Evolutionary conservation across 768 basidiomycete species (phyloP), one percentile per base, ranked within the genome.

Genomic region (Glaciozyma martinii): DNA sequence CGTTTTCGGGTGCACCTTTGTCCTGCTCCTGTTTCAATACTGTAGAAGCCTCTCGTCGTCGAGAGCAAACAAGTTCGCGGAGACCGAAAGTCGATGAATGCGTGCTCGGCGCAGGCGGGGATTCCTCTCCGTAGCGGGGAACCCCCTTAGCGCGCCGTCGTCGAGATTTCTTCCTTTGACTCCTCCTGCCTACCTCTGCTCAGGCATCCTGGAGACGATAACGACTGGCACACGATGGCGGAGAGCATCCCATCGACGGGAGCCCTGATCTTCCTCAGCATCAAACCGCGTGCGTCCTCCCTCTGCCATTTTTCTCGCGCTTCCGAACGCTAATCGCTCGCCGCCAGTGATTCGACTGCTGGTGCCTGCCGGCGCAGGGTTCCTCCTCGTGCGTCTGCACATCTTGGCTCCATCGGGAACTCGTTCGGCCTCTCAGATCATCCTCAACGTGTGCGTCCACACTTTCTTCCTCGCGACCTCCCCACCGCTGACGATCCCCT

Each of bases 351-450:
- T 30, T n/a, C 52, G 52, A 21, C n/a, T 47, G 21, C n/a, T 47
- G 27, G 16, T 53, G 19, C 50, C 59, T 19, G 56, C 44, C 1
- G 65, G 30, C 18, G 21, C 58, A 7, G 68, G 65, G 7, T 70
- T 70, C 42, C 15, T 49, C n/a, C 61, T 70, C 32, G 60, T 50
- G 15, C 56, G 46, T 2, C 7, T 16, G 27, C 55, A 47, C 1
- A 15, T 56, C 19, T 21, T 65, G 8, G 63, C 67, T 0, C 25
- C 40, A 5, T 52, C 61, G 0, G 63, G 57, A 4, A 62, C 37
- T 7, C 44, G 61, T 15, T 32, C 46, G 16, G 57, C 21, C 23
- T 59, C 57, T 12, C 27, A 27, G 18, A n/a, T 59, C 29, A n/a
- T 46, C 21, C 33, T 46, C 30, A 59, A 59, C 23, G 27, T 59